Percentiles rank a stretch among this genome's conserved stretches.
Evolutionary conservation across 2,329 filamentous ascomycete species (phyloP).

Genomic region (Nothomitra cinnamomea): DNA sequence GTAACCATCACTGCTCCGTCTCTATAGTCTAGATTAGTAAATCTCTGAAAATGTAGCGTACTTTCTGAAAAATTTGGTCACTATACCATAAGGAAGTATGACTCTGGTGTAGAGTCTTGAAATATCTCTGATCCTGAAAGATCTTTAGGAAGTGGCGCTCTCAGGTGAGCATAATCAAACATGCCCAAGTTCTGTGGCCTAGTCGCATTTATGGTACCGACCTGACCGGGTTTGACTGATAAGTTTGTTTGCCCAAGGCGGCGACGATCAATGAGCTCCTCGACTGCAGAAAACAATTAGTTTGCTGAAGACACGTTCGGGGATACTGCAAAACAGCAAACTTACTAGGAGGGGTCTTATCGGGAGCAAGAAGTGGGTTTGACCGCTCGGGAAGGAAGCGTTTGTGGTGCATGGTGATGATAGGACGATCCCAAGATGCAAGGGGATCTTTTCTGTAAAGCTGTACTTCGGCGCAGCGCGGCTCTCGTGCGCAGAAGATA

Average conservation of each 20-base stretch:
- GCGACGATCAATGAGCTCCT: conserved; percentile 63
- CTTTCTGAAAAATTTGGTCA: conserved; percentile 1
- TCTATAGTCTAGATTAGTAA: conserved; percentile 25
- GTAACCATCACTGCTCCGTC: conserved; percentile 69
- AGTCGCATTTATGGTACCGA: conserved; percentile 52
- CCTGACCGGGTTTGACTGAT: conserved; percentile 59
- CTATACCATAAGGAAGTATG: conserved; percentile 83
- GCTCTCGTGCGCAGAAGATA: background rate
- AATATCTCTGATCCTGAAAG: conserved; percentile 83
- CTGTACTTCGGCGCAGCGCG: background rate
- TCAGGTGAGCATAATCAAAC: conserved; percentile 92
- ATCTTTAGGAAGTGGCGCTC: conserved; percentile 81
- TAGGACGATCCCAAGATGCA: background rate
- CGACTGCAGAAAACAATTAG: conserved; percentile 30
- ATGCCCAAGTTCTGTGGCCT: conserved; percentile 59
- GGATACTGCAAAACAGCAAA: conserved; percentile 10
- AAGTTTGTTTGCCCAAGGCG: conserved; percentile 88
- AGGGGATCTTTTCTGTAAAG: background rate
- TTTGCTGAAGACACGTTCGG: conserved; percentile 11
- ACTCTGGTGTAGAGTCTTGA: conserved; percentile 50
- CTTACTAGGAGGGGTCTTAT: conserved; percentile 29
- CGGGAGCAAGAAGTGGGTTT: conserved; percentile 28
- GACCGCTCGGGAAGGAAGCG: conserved; percentile 27
- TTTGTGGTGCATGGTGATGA: conserved; percentile 1
- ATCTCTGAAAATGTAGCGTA: background rate